Evolutionary conservation across 2,329 filamentous ascomycete genomes (phyloP).

Genomic region (Xylaria sp.): DNA sequence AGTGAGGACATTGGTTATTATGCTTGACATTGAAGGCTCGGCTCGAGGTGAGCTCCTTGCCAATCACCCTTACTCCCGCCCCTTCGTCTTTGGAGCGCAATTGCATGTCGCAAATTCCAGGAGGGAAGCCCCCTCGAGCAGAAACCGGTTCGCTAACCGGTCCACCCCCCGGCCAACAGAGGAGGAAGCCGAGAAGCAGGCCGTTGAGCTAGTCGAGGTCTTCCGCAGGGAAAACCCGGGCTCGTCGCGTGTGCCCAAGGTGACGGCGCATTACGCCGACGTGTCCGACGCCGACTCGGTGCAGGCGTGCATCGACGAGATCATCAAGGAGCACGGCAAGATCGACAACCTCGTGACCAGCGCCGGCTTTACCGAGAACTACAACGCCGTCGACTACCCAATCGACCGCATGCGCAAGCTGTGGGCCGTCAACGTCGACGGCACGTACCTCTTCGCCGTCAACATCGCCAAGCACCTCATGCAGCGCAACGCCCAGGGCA

Average conservation of each 20-base stretch:
- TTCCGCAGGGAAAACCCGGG: conserved; percentile 83
- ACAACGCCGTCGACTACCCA: conserved; percentile 88
- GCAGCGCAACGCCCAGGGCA: conserved; percentile 77
- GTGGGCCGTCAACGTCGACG: conserved; percentile 91
- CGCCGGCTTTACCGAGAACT: conserved; percentile 97
- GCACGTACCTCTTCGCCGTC: conserved; percentile 87
- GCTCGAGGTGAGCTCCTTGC: too few relatives aligned
- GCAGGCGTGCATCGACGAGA: conserved; percentile 71
- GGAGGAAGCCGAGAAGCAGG: conserved; percentile 82
- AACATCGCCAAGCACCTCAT: conserved; percentile 88
- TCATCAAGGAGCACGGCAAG: conserved; percentile 74
- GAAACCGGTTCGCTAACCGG: conserved; percentile 25
- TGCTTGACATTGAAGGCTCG: too few relatives aligned
- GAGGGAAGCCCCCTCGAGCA: too few relatives aligned
- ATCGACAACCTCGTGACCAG: conserved; percentile 94
- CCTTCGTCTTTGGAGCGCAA: too few relatives aligned
- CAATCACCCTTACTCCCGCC: too few relatives aligned
- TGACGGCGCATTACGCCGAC: conserved; percentile 90
- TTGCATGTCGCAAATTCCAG: too few relatives aligned
- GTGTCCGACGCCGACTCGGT: conserved; percentile 83
- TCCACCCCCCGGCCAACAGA: conserved; percentile 53
- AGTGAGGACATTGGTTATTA: too few relatives aligned
- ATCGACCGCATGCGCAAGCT: conserved; percentile 91
- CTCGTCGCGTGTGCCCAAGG: conserved; percentile 72
- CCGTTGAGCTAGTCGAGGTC: conserved; percentile 71